Conservation (phyloP, 306 rosid species). For the Rosa rugosa region DNA sequence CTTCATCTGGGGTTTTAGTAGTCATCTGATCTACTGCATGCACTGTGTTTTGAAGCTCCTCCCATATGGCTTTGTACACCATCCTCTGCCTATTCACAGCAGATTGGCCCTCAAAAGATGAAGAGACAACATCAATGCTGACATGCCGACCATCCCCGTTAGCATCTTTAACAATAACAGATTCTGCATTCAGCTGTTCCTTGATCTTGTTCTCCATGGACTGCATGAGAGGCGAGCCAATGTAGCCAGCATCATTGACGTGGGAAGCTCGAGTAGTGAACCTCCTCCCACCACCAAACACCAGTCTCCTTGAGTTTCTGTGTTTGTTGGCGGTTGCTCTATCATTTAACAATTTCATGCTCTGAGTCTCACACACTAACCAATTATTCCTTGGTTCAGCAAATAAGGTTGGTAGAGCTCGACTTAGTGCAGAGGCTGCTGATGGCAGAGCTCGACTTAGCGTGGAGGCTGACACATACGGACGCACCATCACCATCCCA, state of each 20-base stretch:
- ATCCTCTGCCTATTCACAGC: slow-evolving; percentile 94
- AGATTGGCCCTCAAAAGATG: slow-evolving; percentile 85
- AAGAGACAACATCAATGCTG: slow-evolving; percentile 72
- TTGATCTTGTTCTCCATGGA: slow-evolving; percentile 80
- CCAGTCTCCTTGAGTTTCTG: neutral
- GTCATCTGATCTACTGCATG: slow-evolving; percentile 99
- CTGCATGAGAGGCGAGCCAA: slow-evolving; percentile 66
- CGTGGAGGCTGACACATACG: slow-evolving; percentile 9
- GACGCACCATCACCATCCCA: slow-evolving; percentile 16
- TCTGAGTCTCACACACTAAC: neutral
- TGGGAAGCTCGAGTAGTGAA: slow-evolving; percentile 50
- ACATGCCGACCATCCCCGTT: slow-evolving; percentile 93
- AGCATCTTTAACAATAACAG: slow-evolving; percentile 73
- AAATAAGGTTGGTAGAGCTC: slow-evolving; percentile 1
- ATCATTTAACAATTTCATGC: neutral
- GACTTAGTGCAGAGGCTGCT: neutral
- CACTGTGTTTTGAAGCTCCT: slow-evolving; percentile 87
- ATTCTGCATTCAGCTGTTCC: slow-evolving; percentile 80
- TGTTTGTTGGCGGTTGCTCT: neutral
- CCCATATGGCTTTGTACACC: slow-evolving; percentile 98
- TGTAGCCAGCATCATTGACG: slow-evolving; percentile 60
- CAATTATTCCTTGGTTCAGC: neutral
- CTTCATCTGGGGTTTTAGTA: slow-evolving; percentile 81
- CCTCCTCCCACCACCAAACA: slow-evolving; percentile 31
- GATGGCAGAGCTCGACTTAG: slow-evolving; percentile 2